Evolutionary conservation across 345 rosid genomes (phyloP), one percentile per base, ranked within the genome.

Genomic region (Boechera retrofracta): DNA sequence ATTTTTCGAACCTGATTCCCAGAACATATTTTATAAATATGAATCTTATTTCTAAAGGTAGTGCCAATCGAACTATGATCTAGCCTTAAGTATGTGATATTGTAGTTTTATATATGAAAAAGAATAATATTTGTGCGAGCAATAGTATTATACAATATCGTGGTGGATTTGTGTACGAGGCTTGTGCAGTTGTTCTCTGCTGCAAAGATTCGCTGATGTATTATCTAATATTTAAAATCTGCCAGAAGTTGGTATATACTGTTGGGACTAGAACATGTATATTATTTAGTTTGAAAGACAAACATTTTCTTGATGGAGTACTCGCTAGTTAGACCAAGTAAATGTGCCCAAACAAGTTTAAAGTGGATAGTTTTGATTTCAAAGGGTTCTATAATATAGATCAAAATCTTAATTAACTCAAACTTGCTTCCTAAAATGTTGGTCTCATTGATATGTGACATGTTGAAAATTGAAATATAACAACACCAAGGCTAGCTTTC

Each of bases 131-230:
- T 10, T 38, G 33, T 62, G 48, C 0, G 52, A 44, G 38, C 26
- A 42, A 7, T 21, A 38, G 26, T 58, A 32, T 48, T 58, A 16
- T 48, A 66, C 28, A 57, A 33, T 16, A 59, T 29, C 51, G 49
- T 35, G 38, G 28, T 48, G 60, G 10, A n/a, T 21, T n/a, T 33
- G 47, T 45, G 56, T 71, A 58, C 33, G 57, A 58, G 52, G 44
- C 44, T 41, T 32, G 26, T 48, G 59, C 32, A 33, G 38, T 72
- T 72, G 67, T 48, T 47, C 29, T 59, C 64, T 36, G 38, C 49
- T 60, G 48, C 49, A 60, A 60, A 70, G 65, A 70, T 56, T 70
- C 65, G 61, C 15, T 52, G 31, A 69, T 42, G 0, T 69, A 4
- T 67, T 49, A 39, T 38, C n/a, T 13, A 32, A 11, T 18, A 39